Conservation (phyloP, 495 filamentous ascomycete genomes). For the Neurospora intermedia region DNA sequence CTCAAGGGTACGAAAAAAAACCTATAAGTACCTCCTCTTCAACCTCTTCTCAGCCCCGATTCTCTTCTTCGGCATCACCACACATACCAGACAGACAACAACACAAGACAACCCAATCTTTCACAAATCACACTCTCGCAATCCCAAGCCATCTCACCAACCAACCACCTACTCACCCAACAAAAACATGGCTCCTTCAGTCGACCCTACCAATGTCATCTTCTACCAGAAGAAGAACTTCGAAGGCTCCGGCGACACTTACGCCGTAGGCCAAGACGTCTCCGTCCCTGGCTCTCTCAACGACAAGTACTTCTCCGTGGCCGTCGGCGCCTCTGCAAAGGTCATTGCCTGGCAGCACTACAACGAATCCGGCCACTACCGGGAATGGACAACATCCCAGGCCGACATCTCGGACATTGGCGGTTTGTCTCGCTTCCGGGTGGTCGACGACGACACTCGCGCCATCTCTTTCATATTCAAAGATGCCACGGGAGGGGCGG, state of each 20-base stretch:
- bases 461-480: conserved; percentile 3
- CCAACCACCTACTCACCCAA: neutral
- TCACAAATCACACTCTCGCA: neutral
- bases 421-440: conserved; percentile 1
- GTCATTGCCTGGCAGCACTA: conserved; percentile 7
- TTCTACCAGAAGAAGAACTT: conserved; percentile 2
- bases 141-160: neutral
- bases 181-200: neutral
- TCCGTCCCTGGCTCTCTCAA: neutral
- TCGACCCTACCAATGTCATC: neutral
- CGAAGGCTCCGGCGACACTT: neutral
- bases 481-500: neutral
- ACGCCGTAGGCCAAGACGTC: neutral
- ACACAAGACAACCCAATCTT: neutral
- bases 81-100: neutral
- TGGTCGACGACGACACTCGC: neutral
- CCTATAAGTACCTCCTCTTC: neutral
- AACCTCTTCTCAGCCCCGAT: neutral
- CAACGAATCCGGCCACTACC: neutral
- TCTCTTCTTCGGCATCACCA: neutral
- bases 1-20: neutral
- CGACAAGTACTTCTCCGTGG: conserved; percentile 3
- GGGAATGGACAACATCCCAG: neutral
- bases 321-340: conserved; percentile 1
- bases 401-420: neutral